Percentiles rank a stretch among this genome's conserved stretches.
Conservation (phyloP, 2,329 filamentous ascomycete species). For the Fusarium pseudograminearum region DNA sequence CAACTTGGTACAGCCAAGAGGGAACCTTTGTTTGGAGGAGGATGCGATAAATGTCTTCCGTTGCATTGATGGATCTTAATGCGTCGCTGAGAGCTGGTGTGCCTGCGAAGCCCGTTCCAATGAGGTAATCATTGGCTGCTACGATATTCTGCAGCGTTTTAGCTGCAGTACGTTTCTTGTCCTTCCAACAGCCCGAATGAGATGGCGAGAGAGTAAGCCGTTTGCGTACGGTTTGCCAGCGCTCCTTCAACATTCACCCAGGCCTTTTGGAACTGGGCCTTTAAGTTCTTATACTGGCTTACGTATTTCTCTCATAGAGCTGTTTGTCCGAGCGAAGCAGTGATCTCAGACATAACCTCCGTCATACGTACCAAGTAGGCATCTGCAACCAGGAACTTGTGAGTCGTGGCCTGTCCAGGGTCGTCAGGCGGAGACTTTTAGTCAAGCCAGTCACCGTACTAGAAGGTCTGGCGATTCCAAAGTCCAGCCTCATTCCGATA, state of each 20-base stretch:
- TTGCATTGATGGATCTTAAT: slow-evolving; percentile 40
- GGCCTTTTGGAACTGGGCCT: slow-evolving; percentile 46
- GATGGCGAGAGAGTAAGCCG: slow-evolving; percentile 54
- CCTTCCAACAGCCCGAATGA: slow-evolving; percentile 53
- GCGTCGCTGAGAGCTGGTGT: slow-evolving; percentile 11
- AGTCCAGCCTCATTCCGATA: slow-evolving; percentile 47
- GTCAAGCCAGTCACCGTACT: slow-evolving; percentile 62
- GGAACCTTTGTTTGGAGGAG: slow-evolving; percentile 59
- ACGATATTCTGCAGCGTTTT: slow-evolving; percentile 50
- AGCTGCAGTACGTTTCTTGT: slow-evolving; percentile 39
- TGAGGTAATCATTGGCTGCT: slow-evolving; percentile 51
- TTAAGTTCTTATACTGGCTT: slow-evolving; percentile 38
- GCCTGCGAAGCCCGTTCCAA: slow-evolving; percentile 56
- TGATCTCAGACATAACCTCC: slow-evolving; percentile 52
- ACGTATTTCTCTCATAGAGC: slow-evolving; percentile 43
- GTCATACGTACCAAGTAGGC: slow-evolving; percentile 61
- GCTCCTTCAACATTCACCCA: slow-evolving; percentile 49
- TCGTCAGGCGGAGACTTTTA: slow-evolving; percentile 54
- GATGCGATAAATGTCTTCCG: slow-evolving; percentile 60
- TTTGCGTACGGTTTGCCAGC: slow-evolving; percentile 56
- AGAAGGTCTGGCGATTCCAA: slow-evolving; percentile 37
- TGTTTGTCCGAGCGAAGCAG: slow-evolving; percentile 46
- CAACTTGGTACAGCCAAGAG: slow-evolving; percentile 63
- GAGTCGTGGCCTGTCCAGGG: slow-evolving; percentile 55
- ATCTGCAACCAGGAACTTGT: slow-evolving; percentile 57